phyloP scores from a whole-genome alignment of 805 yeast species.

The Sugiyamaella americana region DNA sequence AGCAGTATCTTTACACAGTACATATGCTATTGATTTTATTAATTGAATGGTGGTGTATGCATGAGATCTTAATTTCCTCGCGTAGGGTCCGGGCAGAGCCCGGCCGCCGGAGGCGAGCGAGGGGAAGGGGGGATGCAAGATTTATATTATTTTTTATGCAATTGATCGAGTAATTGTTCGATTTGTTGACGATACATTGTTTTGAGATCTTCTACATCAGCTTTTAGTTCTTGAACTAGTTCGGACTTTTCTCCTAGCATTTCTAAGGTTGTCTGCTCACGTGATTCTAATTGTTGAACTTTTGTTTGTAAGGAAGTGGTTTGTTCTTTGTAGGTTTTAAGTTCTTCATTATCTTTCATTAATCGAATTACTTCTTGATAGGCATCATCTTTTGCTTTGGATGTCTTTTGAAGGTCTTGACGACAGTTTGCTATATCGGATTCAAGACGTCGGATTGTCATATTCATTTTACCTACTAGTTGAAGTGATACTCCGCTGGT shows the following conservation, averaged over 20 bases:
- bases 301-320: conserved; percentile 29
- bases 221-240: conserved; percentile 72
- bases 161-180: conserved; percentile 66
- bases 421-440: conserved; percentile 61
- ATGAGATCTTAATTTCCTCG: too few species aligned
- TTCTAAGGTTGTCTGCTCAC: conserved; percentile 56
- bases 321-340: conserved; percentile 32
- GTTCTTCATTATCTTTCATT: conserved; percentile 49
- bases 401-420: conserved; percentile 54
- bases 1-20: conserved; percentile 10
- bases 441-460: conserved; percentile 73
- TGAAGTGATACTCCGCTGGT: conserved; percentile 44
- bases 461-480: conserved; percentile 64
- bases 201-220: conserved; percentile 85
- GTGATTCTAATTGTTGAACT: conserved; percentile 36
- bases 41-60: conserved; percentile 25
- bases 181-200: conserved; percentile 79
- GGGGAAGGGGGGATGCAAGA: background rate
- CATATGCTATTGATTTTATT: conserved; percentile 18
- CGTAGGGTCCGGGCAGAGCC: conserved; percentile 1
- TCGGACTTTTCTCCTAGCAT: conserved; percentile 85
- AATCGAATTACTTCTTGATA: conserved; percentile 61
- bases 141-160: conserved; percentile 23
- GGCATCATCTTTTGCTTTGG: conserved; percentile 55
- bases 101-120: background rate